Conservation (phyloP, 225 moss, liverwort and hornwort species). For the Bryum argenteum region DNA sequence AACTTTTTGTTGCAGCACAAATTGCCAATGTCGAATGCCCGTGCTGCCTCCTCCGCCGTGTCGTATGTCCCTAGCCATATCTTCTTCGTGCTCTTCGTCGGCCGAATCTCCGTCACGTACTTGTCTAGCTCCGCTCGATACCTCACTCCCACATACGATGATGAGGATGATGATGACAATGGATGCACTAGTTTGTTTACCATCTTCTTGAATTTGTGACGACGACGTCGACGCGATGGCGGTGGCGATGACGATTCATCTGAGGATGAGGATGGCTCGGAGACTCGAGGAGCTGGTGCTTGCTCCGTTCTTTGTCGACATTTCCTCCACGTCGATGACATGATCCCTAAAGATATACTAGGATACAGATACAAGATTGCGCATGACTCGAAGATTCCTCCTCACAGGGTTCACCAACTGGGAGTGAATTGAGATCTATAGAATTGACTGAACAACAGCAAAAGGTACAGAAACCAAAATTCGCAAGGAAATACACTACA, state of each 20-base stretch:
- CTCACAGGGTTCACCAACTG: too few relatives aligned
- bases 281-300: conserved; percentile 14
- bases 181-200: conserved; percentile 37
- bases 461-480: too few relatives aligned
- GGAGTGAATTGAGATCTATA: too few relatives aligned
- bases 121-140: conserved; percentile 49
- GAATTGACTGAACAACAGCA: too few relatives aligned
- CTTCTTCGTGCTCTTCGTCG: conserved; percentile 45
- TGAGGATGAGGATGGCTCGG: conserved; percentile 26
- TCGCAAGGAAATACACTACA: too few relatives aligned
- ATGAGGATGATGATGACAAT: conserved; percentile 31
- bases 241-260: conserved; percentile 30
- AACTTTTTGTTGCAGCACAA: conserved; percentile 59
- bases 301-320: conserved; percentile 34
- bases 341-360: background rate
- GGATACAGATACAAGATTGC: too few relatives aligned
- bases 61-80: conserved; percentile 63
- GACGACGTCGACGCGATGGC: conserved; percentile 25
- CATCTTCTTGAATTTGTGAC: conserved; percentile 17
- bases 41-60: conserved; percentile 56
- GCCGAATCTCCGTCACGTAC: conserved; percentile 60
- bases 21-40: conserved; percentile 61
- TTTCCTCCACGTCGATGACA: conserved; percentile 35
- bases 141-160: conserved; percentile 50
- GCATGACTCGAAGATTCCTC: too few relatives aligned